Evolutionary conservation across 441 rosid species (phyloP), one percentile per base, ranked within the genome.

Genomic region (Erodium texanum): DNA sequence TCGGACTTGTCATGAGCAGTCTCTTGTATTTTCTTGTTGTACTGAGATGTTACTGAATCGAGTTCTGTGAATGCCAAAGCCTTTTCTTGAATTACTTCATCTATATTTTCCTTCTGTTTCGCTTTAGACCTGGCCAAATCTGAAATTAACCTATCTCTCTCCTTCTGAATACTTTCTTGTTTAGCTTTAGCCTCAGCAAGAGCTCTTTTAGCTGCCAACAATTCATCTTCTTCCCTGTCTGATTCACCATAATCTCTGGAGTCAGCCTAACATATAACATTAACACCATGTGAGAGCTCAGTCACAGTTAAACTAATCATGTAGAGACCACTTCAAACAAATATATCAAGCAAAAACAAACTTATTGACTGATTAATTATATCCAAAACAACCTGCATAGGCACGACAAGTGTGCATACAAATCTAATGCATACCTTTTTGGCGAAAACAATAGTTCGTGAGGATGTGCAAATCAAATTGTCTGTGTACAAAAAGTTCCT

Each of bases 71-170:
- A 61, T 24, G 80, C 80, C 65, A 70, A 23, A 58, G 80, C 82
- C 66, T 82, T 82, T 67, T 78, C 83, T 68, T 43, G 82, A 69
- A 76, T 27, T 41, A 80, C 65, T 41, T 74, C 41, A 18, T 75
- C 77, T 63, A 66, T 67, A 73, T 80, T 43, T 69, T 82, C 82
- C 72, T 80, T 68, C 36, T 80, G 82, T 71, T 76, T 80, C 27
- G 74, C 73, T 77, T 80, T 73, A 0, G 79, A 68, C 9, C 16
- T 20, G 38, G 81, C 75, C 69, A 82, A 71, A 61, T 82, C 78
- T 68, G 74, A 81, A 67, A 82, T 76, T 75, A 82, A 70, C 73
- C 54, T 69, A 71, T 78, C 77, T 64, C 79, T 74, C 68, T 80
- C 86, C 59, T 77, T 78, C 65, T 80, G 79, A 64, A 76, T 62